A percentile compares a stretch with the other conserved stretches of the same genome.
Evolutionary conservation across 2,329 filamentous ascomycete genomes (phyloP).

Genomic region (Neospermospora avenae): DNA sequence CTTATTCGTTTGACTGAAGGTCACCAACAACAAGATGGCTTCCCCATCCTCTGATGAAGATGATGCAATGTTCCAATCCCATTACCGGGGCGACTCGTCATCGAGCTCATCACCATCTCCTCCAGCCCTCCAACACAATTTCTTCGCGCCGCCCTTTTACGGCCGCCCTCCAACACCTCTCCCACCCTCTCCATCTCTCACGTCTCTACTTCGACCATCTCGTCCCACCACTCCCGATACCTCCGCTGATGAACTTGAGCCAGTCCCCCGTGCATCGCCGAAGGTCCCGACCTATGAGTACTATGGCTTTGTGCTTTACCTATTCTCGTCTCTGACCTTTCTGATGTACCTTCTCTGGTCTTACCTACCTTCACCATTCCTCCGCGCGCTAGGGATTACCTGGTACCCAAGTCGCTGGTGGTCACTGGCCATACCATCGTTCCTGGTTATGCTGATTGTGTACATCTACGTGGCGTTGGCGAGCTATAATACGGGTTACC

Average conservation of each 20-base stretch:
- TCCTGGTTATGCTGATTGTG: conserved; percentile 80
- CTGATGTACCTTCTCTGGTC: conserved; percentile 68
- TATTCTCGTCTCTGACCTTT: conserved; percentile 82
- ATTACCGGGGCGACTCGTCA: conserved; percentile 29
- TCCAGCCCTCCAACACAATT: conserved; percentile 41
- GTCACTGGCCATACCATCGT: conserved; percentile 88
- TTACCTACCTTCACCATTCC: conserved; percentile 85
- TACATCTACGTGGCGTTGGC: conserved; percentile 95
- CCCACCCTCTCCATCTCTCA: conserved; percentile 87
- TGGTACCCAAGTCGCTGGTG: conserved; percentile 99
- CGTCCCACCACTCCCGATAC: conserved; percentile 92
- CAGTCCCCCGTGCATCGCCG: conserved; percentile 78
- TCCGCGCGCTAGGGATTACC: conserved; percentile 89
- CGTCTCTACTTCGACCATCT: conserved; percentile 84
- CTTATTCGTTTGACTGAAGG: background rate
- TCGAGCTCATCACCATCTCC: conserved; percentile 31
- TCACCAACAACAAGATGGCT: conserved; percentile 14
- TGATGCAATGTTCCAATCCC: conserved; percentile 30
- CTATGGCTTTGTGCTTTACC: conserved; percentile 96
- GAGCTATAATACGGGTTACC: conserved; percentile 81
- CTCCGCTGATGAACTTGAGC: conserved; percentile 78
- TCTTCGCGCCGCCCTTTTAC: conserved; percentile 86
- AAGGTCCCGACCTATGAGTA: conserved; percentile 99
- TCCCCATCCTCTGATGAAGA: conserved; percentile 28
- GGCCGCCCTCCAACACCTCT: conserved; percentile 93